phyloP scores from a whole-genome alignment of 768 basidiomycete genomes.

The Plicaturopsis crispa region DNA sequence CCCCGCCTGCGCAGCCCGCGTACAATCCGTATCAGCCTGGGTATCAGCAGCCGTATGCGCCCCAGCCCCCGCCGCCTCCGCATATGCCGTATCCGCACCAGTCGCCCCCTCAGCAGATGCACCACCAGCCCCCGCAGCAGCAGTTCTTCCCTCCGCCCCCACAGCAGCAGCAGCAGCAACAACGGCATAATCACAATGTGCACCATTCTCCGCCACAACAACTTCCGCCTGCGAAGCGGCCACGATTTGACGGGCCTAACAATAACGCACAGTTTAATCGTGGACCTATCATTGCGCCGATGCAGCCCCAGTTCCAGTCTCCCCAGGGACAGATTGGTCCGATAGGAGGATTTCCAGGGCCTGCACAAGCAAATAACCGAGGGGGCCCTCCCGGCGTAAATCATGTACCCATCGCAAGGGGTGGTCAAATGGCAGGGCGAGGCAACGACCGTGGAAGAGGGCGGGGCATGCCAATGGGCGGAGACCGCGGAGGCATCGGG shows the following conservation, averaged over 20 bases:
- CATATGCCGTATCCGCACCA: constrained; percentile 42
- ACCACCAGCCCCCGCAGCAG: constrained; percentile 21
- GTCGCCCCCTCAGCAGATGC: constrained; percentile 22
- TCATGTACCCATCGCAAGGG: too few relatives aligned
- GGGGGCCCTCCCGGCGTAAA: constrained; percentile 35
- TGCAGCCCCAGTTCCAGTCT: constrained; percentile 61
- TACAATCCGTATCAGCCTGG: constrained; percentile 77
- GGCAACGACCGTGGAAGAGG: constrained; percentile 41
- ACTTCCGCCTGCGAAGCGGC: constrained; percentile 88
- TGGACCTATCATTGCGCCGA: constrained; percentile 42
- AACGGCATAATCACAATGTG: constrained; percentile 17
- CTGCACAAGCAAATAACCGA: too few relatives aligned
- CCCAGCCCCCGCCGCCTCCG: constrained; percentile 47
- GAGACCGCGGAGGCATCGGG: constrained; percentile 21
- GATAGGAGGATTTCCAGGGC: constrained; percentile 25
- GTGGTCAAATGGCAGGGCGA: constrained; percentile 38
- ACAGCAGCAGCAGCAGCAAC: constrained; percentile 31
- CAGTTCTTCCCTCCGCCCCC: constrained; percentile 28
- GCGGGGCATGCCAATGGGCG: constrained; percentile 33
- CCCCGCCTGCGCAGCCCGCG: constrained; percentile 49
- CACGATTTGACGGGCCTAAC: constrained; percentile 77
- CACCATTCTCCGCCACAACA: constrained; percentile 66
- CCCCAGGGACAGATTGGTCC: constrained; percentile 43
- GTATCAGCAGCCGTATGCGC: constrained; percentile 60
- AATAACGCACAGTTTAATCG: constrained; percentile 32